Conservation (phyloP, 1,284 basidiomycete genomes). For the Apiotrichum sp. region DNA sequence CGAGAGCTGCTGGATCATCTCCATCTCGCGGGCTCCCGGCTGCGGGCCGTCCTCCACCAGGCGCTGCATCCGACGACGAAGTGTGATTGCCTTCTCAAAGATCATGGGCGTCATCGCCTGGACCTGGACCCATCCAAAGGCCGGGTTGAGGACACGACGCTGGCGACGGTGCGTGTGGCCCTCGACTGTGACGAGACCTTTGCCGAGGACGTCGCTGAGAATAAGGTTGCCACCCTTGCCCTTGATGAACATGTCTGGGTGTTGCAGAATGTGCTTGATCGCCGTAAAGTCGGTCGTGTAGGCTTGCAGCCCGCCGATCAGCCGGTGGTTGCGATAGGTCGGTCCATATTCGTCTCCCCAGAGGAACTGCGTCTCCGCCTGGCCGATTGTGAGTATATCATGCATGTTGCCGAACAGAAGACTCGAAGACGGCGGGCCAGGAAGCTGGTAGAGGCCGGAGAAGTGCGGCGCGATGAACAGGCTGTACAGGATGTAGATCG, state of each 20-base stretch:
- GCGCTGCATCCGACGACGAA: conserved; percentile 22
- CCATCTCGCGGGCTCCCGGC: conserved; percentile 4
- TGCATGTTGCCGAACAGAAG: too few species aligned
- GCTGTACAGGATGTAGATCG: too few species aligned
- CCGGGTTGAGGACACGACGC: conserved; percentile 49
- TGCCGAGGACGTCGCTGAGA: conserved; percentile 48
- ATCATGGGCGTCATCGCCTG: conserved; percentile 52
- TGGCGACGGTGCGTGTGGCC: conserved; percentile 53
- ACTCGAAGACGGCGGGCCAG: too few species aligned
- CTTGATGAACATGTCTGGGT: conserved; percentile 61
- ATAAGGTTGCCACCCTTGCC: conserved; percentile 56
- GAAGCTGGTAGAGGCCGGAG: too few species aligned
- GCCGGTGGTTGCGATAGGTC: too few species aligned
- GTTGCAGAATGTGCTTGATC: conserved; percentile 56
- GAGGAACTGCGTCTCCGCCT: too few species aligned
- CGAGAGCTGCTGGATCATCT: conserved; percentile 6
- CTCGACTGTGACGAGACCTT: conserved; percentile 41
- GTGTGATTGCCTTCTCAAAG: conserved; percentile 57
- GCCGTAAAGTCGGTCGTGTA: conserved; percentile 52
- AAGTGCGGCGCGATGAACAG: too few species aligned
- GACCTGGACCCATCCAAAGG: conserved; percentile 40
- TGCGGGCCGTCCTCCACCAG: conserved; percentile 14
- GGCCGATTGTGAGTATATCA: too few species aligned
- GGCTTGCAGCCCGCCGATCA: too few species aligned
- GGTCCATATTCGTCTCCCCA: too few species aligned